Base-by-base conservation (phyloP, 2,329 filamentous ascomycete species). In the Apiospora hydei region DNA sequence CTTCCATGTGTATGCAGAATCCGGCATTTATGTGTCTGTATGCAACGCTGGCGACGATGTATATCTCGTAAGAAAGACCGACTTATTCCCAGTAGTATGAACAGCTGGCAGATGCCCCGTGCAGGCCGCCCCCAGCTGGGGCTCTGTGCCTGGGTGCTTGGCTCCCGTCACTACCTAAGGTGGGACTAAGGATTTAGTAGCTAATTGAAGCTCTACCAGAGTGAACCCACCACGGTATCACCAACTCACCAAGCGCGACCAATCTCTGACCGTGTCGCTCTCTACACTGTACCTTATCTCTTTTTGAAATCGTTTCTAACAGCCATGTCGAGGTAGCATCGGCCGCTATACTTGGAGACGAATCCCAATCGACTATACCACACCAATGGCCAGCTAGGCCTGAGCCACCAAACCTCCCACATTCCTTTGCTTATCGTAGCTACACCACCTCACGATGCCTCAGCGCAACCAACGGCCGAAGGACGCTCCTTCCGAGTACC, bases 401-500 rank as follows among this genome's bases (percentile, higher is more conserved):
- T 64, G 57, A 38, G 57, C 57, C 57, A 41, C 24, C 53, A n/a
- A 47, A 69, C 69, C 57, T 66, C 70, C 73, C 71, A 73, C 67
- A 53, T 69, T 71, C 34, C 57, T 64, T 64, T 64, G 57, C 57
- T 41, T 41, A 38, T 64, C 57, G 34, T 64, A 64, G 57, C 57
- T 18, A 41, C 57, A 64, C 21, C 18, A 64, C 57, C 21, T 21
- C 72, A 78, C 72, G 71, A 81, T 81, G 79, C 76, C 79, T 71
- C 73, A 78, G 71, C 77, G 75, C 61, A 77, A 77, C 73, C 68
- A 76, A 41, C 75, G 75, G 69, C 73, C 78, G 26, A 79, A 78
- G 67, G 67, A 77, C 21, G 71, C 80, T 43, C 69, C 77, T 7
- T 71, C 83, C 78, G 87, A 90, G 51, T 88, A 88, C 82, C 82